These are phyloP conservation scores for Oryza officinalis DNA, from an alignment of 176 grass and related monocot species.

Conservation along the genomic window DNA sequence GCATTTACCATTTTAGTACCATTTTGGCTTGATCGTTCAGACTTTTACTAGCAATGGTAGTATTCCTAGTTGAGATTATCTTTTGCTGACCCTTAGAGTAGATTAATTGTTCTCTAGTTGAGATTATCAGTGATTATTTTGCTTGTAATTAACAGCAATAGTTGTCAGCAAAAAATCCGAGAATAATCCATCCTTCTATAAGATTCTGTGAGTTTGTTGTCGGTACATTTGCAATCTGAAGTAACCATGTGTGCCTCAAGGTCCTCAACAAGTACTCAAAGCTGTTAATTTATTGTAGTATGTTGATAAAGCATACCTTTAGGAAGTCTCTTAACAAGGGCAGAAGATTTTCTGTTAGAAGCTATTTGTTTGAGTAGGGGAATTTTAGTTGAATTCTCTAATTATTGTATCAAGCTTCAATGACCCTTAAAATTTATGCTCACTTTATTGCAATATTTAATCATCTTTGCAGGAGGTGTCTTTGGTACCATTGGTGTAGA, in stretches of 20 bases:
- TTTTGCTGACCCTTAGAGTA: neutral
- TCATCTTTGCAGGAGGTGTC: constrained; percentile 60
- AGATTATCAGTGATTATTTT: constrained; percentile 1
- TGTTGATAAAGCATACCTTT: neutral
- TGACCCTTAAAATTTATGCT: constrained; percentile 5
- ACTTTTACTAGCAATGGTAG: constrained; percentile 8
- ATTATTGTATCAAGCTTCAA: neutral
- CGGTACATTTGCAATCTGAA: neutral
- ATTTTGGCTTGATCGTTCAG: neutral
- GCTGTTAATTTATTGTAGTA: neutral
- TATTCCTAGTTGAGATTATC: constrained; percentile 16
- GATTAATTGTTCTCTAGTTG: neutral
- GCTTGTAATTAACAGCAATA: constrained; percentile 18
- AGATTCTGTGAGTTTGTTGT: constrained; percentile 8
- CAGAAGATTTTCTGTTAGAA: neutral
- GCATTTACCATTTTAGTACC: neutral
- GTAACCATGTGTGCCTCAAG: neutral
- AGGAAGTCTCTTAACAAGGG: neutral
- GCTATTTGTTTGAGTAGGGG: constrained; percentile 14
- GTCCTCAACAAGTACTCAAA: neutral
- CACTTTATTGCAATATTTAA: constrained; percentile 18
- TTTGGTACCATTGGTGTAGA: constrained; percentile 47
- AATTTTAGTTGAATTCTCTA: neutral
- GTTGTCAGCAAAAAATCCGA: neutral
- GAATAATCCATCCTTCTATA: neutral